These are phyloP conservation scores for Sarocladium strictum DNA, from an alignment of 2,329 filamentous ascomycete species.

Conservation along the genomic window DNA sequence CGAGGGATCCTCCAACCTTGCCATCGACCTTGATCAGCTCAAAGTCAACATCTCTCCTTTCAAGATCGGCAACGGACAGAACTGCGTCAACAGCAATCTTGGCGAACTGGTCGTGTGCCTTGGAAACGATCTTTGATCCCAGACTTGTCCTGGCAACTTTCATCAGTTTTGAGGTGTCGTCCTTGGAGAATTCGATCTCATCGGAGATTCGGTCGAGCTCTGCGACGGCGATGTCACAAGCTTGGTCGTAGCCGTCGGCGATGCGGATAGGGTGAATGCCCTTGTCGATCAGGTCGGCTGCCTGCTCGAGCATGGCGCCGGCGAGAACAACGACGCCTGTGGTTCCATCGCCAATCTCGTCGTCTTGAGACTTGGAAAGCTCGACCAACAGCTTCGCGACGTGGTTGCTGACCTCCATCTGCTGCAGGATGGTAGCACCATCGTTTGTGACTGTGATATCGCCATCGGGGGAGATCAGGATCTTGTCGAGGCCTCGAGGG, in stretches of 20 bases:
- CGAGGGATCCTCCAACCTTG: conserved; percentile 89
- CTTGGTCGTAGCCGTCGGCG: conserved; percentile 95
- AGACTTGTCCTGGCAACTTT: conserved; percentile 94
- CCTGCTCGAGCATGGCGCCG: conserved; percentile 90
- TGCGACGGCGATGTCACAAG: conserved; percentile 90
- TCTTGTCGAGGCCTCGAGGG: conserved; percentile 95
- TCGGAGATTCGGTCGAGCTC: conserved; percentile 93
- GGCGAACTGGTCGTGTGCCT: conserved; percentile 96
- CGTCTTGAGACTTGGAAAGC: conserved; percentile 96
- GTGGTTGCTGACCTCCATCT: conserved; percentile 99
- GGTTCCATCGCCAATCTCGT: conserved; percentile 97
- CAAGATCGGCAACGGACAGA: conserved; percentile 89
- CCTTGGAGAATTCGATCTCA: conserved; percentile 75
- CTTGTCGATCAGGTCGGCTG: conserved; percentile 97
- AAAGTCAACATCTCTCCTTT: conserved; percentile 96
- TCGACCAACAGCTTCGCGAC: conserved; percentile 95
- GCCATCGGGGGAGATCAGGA: conserved; percentile 95
- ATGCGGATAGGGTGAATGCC: conserved; percentile 98
- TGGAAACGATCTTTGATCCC: conserved; percentile 98
- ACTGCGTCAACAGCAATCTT: conserved; percentile 97
- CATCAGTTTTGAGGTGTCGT: conserved; percentile 77
- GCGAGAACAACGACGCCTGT: conserved; percentile 96
- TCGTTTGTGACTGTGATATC: conserved; percentile 99
- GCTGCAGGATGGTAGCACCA: conserved; percentile 91
- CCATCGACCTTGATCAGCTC: conserved; percentile 99